These are phyloP conservation scores for Vaccinium vitisidaea DNA, from an alignment of 148 eudicot genomes.

Conservation along the genomic window DNA sequence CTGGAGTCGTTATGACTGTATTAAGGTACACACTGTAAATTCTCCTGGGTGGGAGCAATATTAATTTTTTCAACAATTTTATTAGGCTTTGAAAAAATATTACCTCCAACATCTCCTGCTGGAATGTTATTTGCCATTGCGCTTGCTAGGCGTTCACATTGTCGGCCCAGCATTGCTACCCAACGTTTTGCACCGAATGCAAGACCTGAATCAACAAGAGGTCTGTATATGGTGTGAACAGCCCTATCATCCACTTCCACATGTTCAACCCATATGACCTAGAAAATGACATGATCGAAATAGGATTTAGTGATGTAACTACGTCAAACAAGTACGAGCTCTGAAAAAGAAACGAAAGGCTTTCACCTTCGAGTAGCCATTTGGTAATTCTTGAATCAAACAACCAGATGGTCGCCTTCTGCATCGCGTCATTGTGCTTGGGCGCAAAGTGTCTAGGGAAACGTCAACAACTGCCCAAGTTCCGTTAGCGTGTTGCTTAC, in stretches of 20 bases:
- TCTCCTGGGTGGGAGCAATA: background rate
- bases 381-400: constrained; percentile 65
- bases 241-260: constrained; percentile 68
- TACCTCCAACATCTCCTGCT: constrained; percentile 92
- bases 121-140: constrained; percentile 75
- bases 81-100: background rate
- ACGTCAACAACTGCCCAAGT: constrained; percentile 85
- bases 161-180: constrained; percentile 66
- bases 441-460: constrained; percentile 61
- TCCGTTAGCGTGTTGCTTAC: constrained; percentile 63
- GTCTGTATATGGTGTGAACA: constrained; percentile 56
- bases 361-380: constrained; percentile 75
- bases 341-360: background rate
- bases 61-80: background rate
- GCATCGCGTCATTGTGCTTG: constrained; percentile 43
- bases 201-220: constrained; percentile 59
- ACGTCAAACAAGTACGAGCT: background rate
- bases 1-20: constrained; percentile 79
- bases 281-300: background rate
- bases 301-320: background rate
- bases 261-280: constrained; percentile 68
- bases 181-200: constrained; percentile 80
- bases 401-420: constrained; percentile 81
- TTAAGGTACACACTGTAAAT: background rate
- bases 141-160: constrained; percentile 82